These are phyloP conservation scores for Neolentinus lepideus DNA, from an alignment of 1,284 basidiomycete species.

Conservation along the genomic window DNA sequence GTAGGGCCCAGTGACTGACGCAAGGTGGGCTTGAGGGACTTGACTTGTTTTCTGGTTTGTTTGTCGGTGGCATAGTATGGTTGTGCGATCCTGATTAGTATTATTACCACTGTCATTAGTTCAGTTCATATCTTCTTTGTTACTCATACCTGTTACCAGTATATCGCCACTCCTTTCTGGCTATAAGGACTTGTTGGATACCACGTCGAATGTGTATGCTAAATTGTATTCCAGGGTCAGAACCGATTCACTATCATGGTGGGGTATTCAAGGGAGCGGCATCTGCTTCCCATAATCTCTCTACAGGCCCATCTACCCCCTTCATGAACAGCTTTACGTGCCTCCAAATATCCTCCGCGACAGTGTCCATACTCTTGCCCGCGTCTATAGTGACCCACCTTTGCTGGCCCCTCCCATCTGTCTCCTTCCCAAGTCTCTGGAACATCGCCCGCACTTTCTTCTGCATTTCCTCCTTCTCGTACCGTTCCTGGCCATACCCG, in stretches of 20 bases:
- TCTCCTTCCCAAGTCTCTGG: slow-evolving; percentile 50
- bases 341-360: slow-evolving; percentile 52
- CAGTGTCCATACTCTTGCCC: slow-evolving; percentile 45
- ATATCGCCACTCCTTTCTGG: background rate
- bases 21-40: too few relatives aligned
- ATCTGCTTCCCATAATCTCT: slow-evolving; percentile 34
- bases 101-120: background rate
- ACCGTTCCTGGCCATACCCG: slow-evolving; percentile 88
- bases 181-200: background rate
- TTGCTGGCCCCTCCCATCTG: slow-evolving; percentile 24
- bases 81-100: background rate
- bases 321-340: slow-evolving; percentile 35
- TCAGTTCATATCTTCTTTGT: background rate
- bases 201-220: slow-evolving; percentile 1
- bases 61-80: background rate
- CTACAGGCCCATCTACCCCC: slow-evolving; percentile 28
- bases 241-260: background rate
- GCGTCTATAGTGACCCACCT: slow-evolving; percentile 68
- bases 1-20: too few relatives aligned
- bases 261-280: background rate
- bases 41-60: background rate
- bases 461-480: slow-evolving; percentile 79
- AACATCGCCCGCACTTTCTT: slow-evolving; percentile 61
- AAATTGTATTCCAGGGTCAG: background rate
- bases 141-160: background rate